Evolutionary conservation across 1,139 yeast genomes (phyloP).

Genomic region (Magnusiomyces ingens): DNA sequence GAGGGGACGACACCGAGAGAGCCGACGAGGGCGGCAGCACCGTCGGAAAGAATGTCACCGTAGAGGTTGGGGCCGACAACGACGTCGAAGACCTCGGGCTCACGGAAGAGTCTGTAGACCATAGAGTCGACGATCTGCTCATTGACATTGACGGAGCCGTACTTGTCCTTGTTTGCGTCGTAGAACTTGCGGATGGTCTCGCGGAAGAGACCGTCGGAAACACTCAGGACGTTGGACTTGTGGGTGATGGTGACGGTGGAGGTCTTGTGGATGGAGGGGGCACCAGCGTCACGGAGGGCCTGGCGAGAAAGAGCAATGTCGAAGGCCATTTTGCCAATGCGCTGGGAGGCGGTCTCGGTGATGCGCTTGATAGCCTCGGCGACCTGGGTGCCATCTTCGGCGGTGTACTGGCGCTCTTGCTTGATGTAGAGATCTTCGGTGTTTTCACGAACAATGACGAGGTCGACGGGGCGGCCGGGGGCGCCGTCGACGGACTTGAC

Average conservation of each 20-base stretch:
- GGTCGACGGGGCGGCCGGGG: constrained; percentile 78
- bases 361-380: constrained; percentile 98
- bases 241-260: constrained; percentile 90
- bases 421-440: constrained; percentile 95
- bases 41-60: constrained; percentile 95
- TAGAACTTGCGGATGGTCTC: constrained; percentile 78
- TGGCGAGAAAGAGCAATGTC: constrained; percentile 92
- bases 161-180: constrained; percentile 54
- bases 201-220: constrained; percentile 92
- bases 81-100: constrained; percentile 94
- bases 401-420: constrained; percentile 71
- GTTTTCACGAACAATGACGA: constrained; percentile 97
- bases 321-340: constrained; percentile 85
- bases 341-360: constrained; percentile 75
- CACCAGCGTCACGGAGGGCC: constrained; percentile 59
- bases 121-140: constrained; percentile 98
- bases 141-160: constrained; percentile 53
- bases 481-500: constrained; percentile 85
- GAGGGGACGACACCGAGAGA: constrained; percentile 97
- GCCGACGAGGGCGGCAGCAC: constrained; percentile 98
- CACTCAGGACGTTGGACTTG: constrained; percentile 89
- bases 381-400: constrained; percentile 69
- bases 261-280: constrained; percentile 39
- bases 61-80: constrained; percentile 97
- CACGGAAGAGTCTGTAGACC: constrained; percentile 98